Evolutionary conservation across 2,329 filamentous ascomycete genomes (phyloP), one percentile per base, ranked within the genome.

Genomic region (Exophiala aquamarina): DNA sequence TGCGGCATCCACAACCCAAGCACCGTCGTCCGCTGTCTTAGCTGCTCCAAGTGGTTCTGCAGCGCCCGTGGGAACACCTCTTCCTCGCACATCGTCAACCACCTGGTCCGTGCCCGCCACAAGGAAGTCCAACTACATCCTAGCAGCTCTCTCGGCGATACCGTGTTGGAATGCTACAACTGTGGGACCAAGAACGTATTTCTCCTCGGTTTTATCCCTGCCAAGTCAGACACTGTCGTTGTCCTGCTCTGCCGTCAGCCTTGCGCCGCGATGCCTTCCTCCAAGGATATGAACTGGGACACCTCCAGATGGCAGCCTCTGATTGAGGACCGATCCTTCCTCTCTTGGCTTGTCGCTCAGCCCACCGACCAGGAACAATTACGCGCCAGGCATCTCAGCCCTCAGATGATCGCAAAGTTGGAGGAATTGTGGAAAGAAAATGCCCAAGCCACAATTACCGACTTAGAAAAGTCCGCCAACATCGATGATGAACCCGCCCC

Each of bases 271-370:
- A 92, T 88, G 72, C 87, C 91, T 1, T 97, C 93, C 26, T 92
- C 89, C 57, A 98, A 98, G 71, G 93, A 98, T 63, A 97, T 98
- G 91, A 98, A 93, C 67, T 98, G 93, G 93, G 93, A 98, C 67
- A 94, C 91, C 4, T 95, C 92, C 19, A 84, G 91, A 64, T 98
- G 93, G 93, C 91, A 97, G 66, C 93, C 93, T 10, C 77, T 98
- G 49, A 97, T 98, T 56, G 91, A 96, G 68, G 93, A 98, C 64
- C 89, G 93, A 40, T 93, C 90, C 13, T 98, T 98, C 66, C 72
- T 98, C 29, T 80, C 86, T 31, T 98, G 93, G 93, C 87, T 98
- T 18, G 92, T 98, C 6, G 82, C 84, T 36, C 78, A 87, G 8
- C 93, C 93, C 1, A 88, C 87, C 26, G 94, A 98, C 64, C 88